These are phyloP conservation scores for Fagopyrum esculentum DNA, from an alignment of 148 eudicot genomes.

Conservation along the genomic window DNA sequence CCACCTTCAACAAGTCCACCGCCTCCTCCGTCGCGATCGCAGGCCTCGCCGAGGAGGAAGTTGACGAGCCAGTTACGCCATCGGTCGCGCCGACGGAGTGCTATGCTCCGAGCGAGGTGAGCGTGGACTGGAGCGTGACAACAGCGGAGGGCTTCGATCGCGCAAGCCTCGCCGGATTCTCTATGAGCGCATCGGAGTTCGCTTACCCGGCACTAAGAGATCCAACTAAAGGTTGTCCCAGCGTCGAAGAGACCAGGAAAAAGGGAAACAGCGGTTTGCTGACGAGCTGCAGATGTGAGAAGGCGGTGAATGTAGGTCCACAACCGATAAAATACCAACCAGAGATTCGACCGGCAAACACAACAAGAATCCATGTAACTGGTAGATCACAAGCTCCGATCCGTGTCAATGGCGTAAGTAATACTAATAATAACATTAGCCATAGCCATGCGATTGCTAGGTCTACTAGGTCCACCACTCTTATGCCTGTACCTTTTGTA, in stretches of 20 bases:
- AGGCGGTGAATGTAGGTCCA: constrained; percentile 74
- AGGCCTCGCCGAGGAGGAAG: constrained; percentile 12
- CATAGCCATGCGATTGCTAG: not conserved
- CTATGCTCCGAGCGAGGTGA: constrained; percentile 81
- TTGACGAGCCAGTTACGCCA: constrained; percentile 39
- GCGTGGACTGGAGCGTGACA: constrained; percentile 88
- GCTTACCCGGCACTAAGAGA: constrained; percentile 26
- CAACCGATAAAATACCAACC: constrained; percentile 31
- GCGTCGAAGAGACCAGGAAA: constrained; percentile 20
- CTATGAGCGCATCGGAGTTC: constrained; percentile 44
- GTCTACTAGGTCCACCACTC: constrained; percentile 6
- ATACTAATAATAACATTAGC: not conserved
- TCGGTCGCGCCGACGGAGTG: constrained; percentile 52
- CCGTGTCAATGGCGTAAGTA: not conserved
- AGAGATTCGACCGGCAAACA: constrained; percentile 5
- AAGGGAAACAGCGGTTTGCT: constrained; percentile 18
- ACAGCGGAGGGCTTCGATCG: constrained; percentile 82
- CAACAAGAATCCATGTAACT: constrained; percentile 30
- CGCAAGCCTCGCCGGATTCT: constrained; percentile 57
- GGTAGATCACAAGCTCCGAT: constrained; percentile 29
- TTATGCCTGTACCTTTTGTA: not conserved
- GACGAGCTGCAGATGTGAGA: constrained; percentile 68
- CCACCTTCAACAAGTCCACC: not conserved
- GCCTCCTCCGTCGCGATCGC: constrained; percentile 2
- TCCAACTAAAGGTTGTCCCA: constrained; percentile 16